Percentiles rank a stretch among this genome's conserved stretches.
Conservation (phyloP, 495 filamentous ascomycete genomes). For the Talaromyces borbonicus region DNA sequence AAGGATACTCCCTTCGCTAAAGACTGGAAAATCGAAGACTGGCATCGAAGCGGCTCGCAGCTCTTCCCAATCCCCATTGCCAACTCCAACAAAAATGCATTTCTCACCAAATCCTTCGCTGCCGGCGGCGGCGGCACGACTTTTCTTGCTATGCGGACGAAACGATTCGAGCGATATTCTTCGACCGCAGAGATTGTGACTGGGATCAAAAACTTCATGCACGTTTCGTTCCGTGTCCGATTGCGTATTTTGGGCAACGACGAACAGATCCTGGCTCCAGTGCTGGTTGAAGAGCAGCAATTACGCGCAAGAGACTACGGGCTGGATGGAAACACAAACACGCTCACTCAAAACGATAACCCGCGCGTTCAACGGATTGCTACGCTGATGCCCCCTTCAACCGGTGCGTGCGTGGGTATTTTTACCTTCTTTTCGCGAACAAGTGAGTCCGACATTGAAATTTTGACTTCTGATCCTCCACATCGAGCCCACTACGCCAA, state of each 20-base stretch:
- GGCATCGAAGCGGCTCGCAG: constrained; percentile 41
- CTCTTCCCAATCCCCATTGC: constrained; percentile 40
- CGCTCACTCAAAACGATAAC: not conserved
- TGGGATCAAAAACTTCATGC: constrained; percentile 41
- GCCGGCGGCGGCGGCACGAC: constrained; percentile 36
- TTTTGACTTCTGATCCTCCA: constrained; percentile 50
- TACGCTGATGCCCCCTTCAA: constrained; percentile 14
- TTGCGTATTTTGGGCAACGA: constrained; percentile 25
- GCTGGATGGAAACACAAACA: not conserved
- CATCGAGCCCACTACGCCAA: constrained; percentile 61
- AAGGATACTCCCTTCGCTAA: constrained; percentile 28
- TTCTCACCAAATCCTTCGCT: constrained; percentile 35
- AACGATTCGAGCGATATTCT: constrained; percentile 44
- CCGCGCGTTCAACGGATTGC: constrained; percentile 17
- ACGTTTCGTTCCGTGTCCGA: constrained; percentile 53
- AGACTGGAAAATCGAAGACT: constrained; percentile 51
- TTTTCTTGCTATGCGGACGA: constrained; percentile 53
- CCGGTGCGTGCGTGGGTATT: constrained; percentile 58
- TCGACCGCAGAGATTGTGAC: constrained; percentile 58
- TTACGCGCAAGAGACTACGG: not conserved
- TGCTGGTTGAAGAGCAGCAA: constrained; percentile 1
- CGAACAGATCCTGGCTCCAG: constrained; percentile 9
- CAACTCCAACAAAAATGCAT: constrained; percentile 58
- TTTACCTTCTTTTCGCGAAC: constrained; percentile 56
- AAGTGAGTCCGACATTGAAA: constrained; percentile 72